Percentiles rank a stretch among this genome's conserved stretches.
phyloP scores from a whole-genome alignment of 805 yeast genomes.

The Ogataea wickerhamii region DNA sequence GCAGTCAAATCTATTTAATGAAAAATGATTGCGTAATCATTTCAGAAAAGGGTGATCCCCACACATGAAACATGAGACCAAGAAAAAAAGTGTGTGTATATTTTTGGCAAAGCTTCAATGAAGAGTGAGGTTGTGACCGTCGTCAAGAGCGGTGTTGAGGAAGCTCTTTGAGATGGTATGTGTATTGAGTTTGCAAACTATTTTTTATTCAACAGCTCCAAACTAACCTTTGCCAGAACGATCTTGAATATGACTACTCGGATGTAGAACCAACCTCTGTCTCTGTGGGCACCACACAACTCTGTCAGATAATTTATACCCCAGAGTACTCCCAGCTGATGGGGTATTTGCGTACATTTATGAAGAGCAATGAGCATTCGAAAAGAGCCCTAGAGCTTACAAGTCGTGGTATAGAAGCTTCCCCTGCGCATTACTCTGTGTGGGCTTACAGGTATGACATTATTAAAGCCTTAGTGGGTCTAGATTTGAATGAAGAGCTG shows the following conservation, averaged over 20 bases:
- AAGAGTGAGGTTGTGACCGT: no score
- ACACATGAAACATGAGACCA: no score
- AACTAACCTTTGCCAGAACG: not conserved
- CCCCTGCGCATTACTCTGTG: conserved; percentile 89
- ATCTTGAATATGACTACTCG: conserved; percentile 11
- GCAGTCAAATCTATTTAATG: no score
- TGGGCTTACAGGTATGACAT: conserved; percentile 73
- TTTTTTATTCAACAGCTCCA: no score
- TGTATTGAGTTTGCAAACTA: no score
- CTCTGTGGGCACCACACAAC: conserved; percentile 12
- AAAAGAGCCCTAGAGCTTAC: conserved; percentile 72
- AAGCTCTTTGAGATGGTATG: no score
- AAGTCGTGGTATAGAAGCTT: conserved; percentile 53
- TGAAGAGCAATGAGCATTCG: conserved; percentile 57
- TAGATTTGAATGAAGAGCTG: conserved; percentile 51
- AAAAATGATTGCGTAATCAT: no score
- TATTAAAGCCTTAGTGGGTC: conserved; percentile 34
- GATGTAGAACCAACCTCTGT: conserved; percentile 13
- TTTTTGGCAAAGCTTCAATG: no score
- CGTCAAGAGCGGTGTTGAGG: no score
- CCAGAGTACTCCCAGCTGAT: conserved; percentile 64
- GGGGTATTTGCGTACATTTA: conserved; percentile 58
- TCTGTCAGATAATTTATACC: conserved; percentile 67
- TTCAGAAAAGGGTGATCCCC: no score
- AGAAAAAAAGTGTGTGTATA: no score